phyloP scores from a whole-genome alignment of 1,139 yeast genomes.

The Hansenula sp. region DNA sequence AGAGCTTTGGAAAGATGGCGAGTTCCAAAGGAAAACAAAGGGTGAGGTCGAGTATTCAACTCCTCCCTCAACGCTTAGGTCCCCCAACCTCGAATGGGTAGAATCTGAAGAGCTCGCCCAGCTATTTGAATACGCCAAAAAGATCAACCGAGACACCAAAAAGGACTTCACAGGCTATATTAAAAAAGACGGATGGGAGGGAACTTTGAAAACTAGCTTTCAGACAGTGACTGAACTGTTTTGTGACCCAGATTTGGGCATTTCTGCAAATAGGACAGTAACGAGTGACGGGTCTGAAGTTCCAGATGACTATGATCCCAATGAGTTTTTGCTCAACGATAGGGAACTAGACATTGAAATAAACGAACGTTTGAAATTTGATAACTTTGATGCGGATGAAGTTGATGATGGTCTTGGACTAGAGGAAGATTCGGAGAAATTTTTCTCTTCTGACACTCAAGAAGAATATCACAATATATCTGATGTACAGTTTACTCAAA shows the following conservation, averaged over 20 bases:
- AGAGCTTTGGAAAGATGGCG: constrained; percentile 60
- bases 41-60: constrained; percentile 30
- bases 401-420: neutral
- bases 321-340: constrained; percentile 8
- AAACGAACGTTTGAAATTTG: neutral
- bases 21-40: constrained; percentile 44
- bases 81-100: constrained; percentile 32
- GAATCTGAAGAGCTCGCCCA: constrained; percentile 32
- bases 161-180: constrained; percentile 12
- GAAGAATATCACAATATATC: neutral
- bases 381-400: neutral
- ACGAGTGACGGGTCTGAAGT: constrained; percentile 13
- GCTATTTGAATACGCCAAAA: constrained; percentile 29
- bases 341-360: constrained; percentile 4
- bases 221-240: constrained; percentile 25
- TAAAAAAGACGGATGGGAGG: constrained; percentile 11
- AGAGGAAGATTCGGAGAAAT: constrained; percentile 1
- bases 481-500: constrained; percentile 2
- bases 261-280: constrained; percentile 9
- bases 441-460: neutral
- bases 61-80: constrained; percentile 13
- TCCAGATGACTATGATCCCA: constrained; percentile 11
- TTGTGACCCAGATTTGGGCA: constrained; percentile 19
- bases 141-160: constrained; percentile 10
- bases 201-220: constrained; percentile 17